Evolutionary conservation across 257 asterid species (phyloP).

Genomic region (Rhazya stricta): DNA sequence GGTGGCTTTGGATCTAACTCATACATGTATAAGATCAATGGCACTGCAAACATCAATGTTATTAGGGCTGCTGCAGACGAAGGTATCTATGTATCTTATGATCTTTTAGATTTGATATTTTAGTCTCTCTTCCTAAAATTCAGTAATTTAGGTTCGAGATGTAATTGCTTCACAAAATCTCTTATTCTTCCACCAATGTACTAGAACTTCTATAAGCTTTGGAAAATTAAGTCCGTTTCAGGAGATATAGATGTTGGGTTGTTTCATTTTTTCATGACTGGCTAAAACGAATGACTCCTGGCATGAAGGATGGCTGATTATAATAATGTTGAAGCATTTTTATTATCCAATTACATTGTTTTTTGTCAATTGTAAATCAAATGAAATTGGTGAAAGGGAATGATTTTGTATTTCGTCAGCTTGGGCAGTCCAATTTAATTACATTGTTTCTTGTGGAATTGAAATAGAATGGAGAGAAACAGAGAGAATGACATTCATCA

Average conservation of each 20-base stretch:
- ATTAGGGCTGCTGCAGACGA: slow-evolving; percentile 91
- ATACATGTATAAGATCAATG: slow-evolving; percentile 87
- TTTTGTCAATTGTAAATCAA: no score
- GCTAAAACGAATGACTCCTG: not conserved
- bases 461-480: no score
- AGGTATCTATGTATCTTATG: slow-evolving; percentile 39
- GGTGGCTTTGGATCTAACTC: slow-evolving; percentile 97
- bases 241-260: not conserved
- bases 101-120: not conserved
- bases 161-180: not conserved
- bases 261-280: not conserved
- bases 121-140: not conserved
- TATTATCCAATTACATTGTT: not conserved
- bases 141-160: not conserved
- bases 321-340: no score
- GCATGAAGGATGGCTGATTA: not conserved
- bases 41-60: slow-evolving; percentile 96
- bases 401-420: no score
- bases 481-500: not conserved
- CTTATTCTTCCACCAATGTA: not conserved
- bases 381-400: no score
- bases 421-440: no score
- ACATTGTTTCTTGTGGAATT: not conserved
- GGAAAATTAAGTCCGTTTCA: not conserved
- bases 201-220: not conserved